Conservation (phyloP, 1,284 basidiomycete species). For the Tilletia horrida region DNA sequence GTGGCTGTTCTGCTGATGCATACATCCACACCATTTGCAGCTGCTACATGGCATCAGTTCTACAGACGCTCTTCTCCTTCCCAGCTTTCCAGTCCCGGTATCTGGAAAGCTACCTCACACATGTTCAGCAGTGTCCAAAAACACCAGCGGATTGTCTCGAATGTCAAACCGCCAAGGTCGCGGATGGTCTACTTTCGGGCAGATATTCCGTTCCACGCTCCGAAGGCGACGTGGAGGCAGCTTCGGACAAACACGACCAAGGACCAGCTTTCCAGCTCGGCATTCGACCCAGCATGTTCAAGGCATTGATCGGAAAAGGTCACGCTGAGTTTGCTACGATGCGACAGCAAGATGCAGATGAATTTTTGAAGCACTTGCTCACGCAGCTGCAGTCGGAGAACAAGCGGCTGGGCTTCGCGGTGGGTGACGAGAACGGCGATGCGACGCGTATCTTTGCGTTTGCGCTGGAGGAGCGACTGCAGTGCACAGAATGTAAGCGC, state of each 20-base stretch:
- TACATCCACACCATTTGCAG: constrained; percentile 57
- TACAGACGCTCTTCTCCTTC: constrained; percentile 82
- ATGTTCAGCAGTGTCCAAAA: constrained; percentile 55
- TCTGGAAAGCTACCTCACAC: constrained; percentile 58
- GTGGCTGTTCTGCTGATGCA: neutral
- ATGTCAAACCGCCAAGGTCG: constrained; percentile 89
- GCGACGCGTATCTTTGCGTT: constrained; percentile 77
- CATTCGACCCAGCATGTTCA: constrained; percentile 78
- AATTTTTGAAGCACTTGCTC: constrained; percentile 82
- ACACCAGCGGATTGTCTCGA: constrained; percentile 79
- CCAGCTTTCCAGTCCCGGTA: constrained; percentile 75
- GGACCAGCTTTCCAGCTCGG: constrained; percentile 73
- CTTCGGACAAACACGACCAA: constrained; percentile 20
- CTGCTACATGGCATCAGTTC: constrained; percentile 93
- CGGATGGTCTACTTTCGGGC: constrained; percentile 86
- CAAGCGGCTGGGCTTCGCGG: constrained; percentile 20
- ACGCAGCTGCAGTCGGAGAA: constrained; percentile 63
- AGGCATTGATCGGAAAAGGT: constrained; percentile 82
- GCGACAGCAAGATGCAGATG: constrained; percentile 94
- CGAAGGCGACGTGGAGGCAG: constrained; percentile 1
- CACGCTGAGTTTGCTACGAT: constrained; percentile 94
- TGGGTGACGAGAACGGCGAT: constrained; percentile 29
- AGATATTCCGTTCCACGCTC: constrained; percentile 73
- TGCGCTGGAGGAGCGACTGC: constrained; percentile 63
- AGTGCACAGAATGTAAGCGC: constrained; percentile 72